phyloP scores from a whole-genome alignment of 495 filamentous ascomycete species.

The Cercophora newfieldiana region DNA sequence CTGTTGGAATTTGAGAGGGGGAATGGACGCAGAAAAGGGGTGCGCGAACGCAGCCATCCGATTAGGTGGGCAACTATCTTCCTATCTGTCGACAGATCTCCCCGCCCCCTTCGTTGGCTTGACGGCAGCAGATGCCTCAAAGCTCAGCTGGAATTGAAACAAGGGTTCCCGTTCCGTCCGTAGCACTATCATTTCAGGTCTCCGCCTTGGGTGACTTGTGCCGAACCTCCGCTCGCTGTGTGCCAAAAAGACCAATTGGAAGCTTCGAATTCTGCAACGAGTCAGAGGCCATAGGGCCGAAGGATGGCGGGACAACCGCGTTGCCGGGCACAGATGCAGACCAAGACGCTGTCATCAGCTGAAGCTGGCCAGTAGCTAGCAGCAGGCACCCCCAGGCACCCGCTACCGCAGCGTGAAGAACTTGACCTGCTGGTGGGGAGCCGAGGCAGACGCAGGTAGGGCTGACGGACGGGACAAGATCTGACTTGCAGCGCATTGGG shows the following conservation, averaged over 20 bases:
- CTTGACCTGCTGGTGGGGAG: background rate
- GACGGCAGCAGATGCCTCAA: background rate
- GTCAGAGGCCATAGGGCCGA: background rate
- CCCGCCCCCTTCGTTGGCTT: background rate
- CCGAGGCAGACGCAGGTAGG: slow-evolving; percentile 6
- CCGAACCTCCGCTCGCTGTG: background rate
- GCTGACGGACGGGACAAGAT: slow-evolving; percentile 9
- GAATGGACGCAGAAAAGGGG: background rate
- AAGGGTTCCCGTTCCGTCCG: background rate
- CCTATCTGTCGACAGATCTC: background rate
- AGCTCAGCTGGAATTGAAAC: background rate
- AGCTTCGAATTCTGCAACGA: background rate
- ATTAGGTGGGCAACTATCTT: background rate
- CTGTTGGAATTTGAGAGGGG: background rate
- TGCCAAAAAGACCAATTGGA: slow-evolving; percentile 10
- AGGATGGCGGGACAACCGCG: background rate
- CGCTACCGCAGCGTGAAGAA: background rate
- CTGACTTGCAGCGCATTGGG: slow-evolving; percentile 5
- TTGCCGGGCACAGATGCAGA: background rate
- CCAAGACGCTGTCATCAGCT: background rate
- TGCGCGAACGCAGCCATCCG: background rate
- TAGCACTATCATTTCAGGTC: background rate
- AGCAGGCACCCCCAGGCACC: background rate
- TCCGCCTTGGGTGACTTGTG: background rate
- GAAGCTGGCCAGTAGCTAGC: background rate